Base-by-base conservation (phyloP, 257 asterid genomes). In the Buddleja alternifolia region DNA sequence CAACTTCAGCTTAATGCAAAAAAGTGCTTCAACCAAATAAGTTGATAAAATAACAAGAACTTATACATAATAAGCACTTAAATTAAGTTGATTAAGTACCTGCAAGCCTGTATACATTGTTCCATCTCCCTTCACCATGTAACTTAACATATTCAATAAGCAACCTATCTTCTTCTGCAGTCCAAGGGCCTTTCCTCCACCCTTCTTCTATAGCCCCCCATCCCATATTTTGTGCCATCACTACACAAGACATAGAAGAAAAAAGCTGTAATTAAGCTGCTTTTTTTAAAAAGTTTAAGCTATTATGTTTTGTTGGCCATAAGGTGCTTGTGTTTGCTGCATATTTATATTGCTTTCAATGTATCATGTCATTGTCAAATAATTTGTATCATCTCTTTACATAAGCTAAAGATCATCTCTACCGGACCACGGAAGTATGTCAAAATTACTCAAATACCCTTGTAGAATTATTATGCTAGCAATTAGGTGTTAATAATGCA, bases 111-210 rank as follows among this genome's bases (percentile, higher is more conserved):
- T 86, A 51, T 3, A 87, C 95, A 73, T 85, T 84, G 65, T 82
- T 87, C 91, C 95, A 87, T 73, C 88, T 79, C 24, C 95, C 95
- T 72, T 87, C 95, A 75, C 95, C 95, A 83, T 87, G 87, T 78
- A 85, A 62, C 72, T 82, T 79, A 65, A 87, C 89, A 81, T 85
- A 83, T 54, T 84, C 85, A 73, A 81, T 72, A 29, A 87, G 87
- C 15, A 84, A 63, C 59, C 69, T 85, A 60, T 84, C 95, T 77
- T 87, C 95, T 77, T 87, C 91, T 56, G 82, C 57, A 59, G 91
- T 87, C 95, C 95, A 87, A 37, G 95, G 95, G 16, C 91, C 95
- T 50, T 87, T 87, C 58, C 87, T 81, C 91, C 89, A 87, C 12
- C 75, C 86, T 60, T 86, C 84, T 56, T 76, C 90, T 3, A 63